phyloP scores from a whole-genome alignment of 352 stramenopile genomes.

The Globisporangium iwayamae region DNA sequence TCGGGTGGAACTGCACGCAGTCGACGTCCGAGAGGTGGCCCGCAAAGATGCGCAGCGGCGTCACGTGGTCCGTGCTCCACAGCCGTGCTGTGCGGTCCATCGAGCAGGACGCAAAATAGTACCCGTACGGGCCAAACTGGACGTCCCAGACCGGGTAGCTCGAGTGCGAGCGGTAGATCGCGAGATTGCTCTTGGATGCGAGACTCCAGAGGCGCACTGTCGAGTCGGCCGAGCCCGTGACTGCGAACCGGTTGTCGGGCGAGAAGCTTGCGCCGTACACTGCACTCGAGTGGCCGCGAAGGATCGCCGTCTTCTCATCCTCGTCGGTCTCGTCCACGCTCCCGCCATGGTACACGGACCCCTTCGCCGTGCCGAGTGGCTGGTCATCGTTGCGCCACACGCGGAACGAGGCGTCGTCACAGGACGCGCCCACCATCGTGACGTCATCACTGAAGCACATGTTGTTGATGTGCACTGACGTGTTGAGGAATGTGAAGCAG shows the following conservation, averaged over 20 bases:
- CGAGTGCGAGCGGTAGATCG: slow-evolving; percentile 70
- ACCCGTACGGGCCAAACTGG: slow-evolving; percentile 85
- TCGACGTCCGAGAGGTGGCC: slow-evolving; percentile 92
- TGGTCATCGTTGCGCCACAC: slow-evolving; percentile 83
- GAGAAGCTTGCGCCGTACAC: slow-evolving; percentile 86
- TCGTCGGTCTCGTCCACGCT: slow-evolving; percentile 48
- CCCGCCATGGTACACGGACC: slow-evolving; percentile 54
- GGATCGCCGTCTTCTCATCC: slow-evolving; percentile 63
- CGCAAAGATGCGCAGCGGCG: slow-evolving; percentile 90
- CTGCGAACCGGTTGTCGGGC: slow-evolving; percentile 80
- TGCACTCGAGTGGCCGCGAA: slow-evolving; percentile 74
- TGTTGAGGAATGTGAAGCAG: slow-evolving; percentile 79
- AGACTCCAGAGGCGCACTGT: slow-evolving; percentile 86
- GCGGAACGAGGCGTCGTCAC: slow-evolving; percentile 69
- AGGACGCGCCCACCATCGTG: slow-evolving; percentile 70
- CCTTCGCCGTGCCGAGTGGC: slow-evolving; percentile 61
- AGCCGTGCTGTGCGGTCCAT: slow-evolving; percentile 92
- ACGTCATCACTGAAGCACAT: slow-evolving; percentile 80
- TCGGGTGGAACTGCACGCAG: slow-evolving; percentile 92
- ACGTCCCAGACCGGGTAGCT: slow-evolving; percentile 91
- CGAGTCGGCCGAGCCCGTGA: slow-evolving; percentile 79
- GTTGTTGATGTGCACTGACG: slow-evolving; percentile 77
- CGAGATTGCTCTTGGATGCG: slow-evolving; percentile 72
- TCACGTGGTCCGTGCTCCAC: slow-evolving; percentile 91
- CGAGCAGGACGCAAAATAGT: slow-evolving; percentile 94